phyloP scores from a whole-genome alignment of 208 protist species.

The Herpetomonas samuelpessoai region DNA sequence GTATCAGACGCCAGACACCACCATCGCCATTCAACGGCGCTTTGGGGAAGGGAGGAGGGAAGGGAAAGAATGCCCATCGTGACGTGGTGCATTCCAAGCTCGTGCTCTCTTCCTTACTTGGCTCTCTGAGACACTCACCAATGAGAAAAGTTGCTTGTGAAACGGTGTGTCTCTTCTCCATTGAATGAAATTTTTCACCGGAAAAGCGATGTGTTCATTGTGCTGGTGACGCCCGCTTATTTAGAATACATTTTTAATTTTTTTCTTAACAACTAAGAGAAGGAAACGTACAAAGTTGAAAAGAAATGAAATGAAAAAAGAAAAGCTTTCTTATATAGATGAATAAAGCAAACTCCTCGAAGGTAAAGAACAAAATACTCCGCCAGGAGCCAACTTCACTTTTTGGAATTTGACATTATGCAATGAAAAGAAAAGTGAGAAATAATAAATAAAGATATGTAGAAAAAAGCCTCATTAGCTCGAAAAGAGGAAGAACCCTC shows the following conservation, averaged over 20 bases:
- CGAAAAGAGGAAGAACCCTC: not conserved
- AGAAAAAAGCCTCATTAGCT: not conserved
- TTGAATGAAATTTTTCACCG: not conserved
- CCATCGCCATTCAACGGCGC: too few species aligned
- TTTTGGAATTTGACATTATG: not conserved
- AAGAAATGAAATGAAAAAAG: constrained; percentile 11
- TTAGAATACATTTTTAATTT: not conserved
- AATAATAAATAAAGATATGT: not conserved
- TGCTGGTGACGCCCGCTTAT: too few species aligned
- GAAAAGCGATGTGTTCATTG: not conserved
- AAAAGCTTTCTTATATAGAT: not conserved
- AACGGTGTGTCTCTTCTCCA: too few species aligned
- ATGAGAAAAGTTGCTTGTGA: too few species aligned
- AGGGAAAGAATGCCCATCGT: too few species aligned
- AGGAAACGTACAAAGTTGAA: constrained; percentile 22
- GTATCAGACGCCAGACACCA: too few species aligned
- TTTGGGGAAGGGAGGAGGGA: too few species aligned
- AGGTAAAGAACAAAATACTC: not conserved
- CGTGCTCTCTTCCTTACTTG: too few species aligned
- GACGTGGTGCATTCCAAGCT: too few species aligned
- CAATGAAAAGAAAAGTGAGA: not conserved
- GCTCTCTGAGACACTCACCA: too few species aligned
- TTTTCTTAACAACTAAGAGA: constrained; percentile 4
- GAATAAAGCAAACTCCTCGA: constrained; percentile 1
- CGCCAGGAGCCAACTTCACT: constrained; percentile 8